Percentiles rank a stretch among this genome's conserved stretches.
These are phyloP conservation scores for Rugosomyces carneus DNA, from an alignment of 1,284 basidiomycete species.

Conservation along the genomic window DNA sequence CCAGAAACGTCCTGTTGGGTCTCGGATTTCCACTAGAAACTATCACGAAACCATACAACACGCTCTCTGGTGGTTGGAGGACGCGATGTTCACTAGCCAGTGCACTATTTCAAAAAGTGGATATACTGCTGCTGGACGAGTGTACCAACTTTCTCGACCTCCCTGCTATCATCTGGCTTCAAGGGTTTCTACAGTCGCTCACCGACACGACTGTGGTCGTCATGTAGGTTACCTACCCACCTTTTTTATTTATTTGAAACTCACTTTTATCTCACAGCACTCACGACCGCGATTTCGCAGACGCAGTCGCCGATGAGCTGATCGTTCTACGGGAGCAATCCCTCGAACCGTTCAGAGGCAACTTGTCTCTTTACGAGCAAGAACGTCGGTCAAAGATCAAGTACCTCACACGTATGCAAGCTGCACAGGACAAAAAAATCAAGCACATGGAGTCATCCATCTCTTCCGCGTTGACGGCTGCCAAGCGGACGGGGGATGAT, in stretches of 20 bases:
- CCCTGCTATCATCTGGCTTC: slow-evolving; percentile 63
- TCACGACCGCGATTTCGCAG: slow-evolving; percentile 69
- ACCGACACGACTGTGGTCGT: slow-evolving; percentile 52
- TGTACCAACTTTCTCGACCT: slow-evolving; percentile 37
- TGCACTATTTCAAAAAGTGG: slow-evolving; percentile 68
- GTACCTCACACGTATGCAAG: slow-evolving; percentile 45
- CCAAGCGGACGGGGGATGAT: slow-evolving; percentile 60
- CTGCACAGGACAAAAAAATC: slow-evolving; percentile 32
- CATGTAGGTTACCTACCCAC: slow-evolving; percentile 23
- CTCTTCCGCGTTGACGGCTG: slow-evolving; percentile 35
- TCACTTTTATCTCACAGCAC: slow-evolving; percentile 25
- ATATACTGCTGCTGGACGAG: slow-evolving; percentile 57
- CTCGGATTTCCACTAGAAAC: slow-evolving; percentile 57
- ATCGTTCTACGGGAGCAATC: slow-evolving; percentile 55
- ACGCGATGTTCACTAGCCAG: slow-evolving; percentile 70
- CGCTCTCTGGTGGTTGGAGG: slow-evolving; percentile 68
- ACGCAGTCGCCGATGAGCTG: slow-evolving; percentile 61
- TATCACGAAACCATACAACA: slow-evolving; percentile 39
- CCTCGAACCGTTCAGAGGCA: slow-evolving; percentile 59
- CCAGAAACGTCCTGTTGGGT: slow-evolving; percentile 52
- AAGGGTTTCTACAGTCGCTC: slow-evolving; percentile 45
- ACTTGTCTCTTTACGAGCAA: slow-evolving; percentile 51
- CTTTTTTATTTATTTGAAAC: not conserved
- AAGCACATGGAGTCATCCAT: slow-evolving; percentile 42
- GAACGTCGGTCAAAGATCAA: slow-evolving; percentile 45